Percentiles rank a stretch among this genome's conserved stretches.
phyloP scores from a whole-genome alignment of 225 moss, liverwort and hornwort species.

The Bryoerythrophyllum caledonicum region DNA sequence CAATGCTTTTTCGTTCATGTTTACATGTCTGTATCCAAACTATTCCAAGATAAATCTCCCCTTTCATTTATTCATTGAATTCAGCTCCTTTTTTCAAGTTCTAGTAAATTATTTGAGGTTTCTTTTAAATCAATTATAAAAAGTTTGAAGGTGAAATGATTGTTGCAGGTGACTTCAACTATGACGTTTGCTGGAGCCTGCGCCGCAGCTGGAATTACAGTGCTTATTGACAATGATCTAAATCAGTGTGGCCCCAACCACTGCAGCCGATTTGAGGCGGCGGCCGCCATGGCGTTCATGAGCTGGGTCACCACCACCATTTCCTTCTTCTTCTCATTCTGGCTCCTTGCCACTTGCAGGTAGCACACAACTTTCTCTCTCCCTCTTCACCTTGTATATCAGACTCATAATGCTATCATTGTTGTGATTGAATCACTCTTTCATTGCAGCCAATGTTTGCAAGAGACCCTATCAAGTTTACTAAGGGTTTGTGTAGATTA shows the following conservation, averaged over 20 bases:
- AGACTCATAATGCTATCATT: no score
- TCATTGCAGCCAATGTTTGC: background rate
- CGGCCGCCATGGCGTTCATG: constrained; percentile 80
- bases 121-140: no score
- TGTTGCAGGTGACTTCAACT: constrained; percentile 68
- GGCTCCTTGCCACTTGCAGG: constrained; percentile 69
- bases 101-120: no score
- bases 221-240: constrained; percentile 74
- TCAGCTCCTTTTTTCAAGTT: no score
- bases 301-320: constrained; percentile 66
- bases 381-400: constrained; percentile 32
- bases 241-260: constrained; percentile 65
- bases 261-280: constrained; percentile 74
- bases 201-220: constrained; percentile 77
- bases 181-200: constrained; percentile 77
- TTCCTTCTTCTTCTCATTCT: constrained; percentile 78
- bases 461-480: background rate
- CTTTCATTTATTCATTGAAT: no score
- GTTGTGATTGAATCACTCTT: no score
- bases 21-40: no score
- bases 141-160: constrained; percentile 5
- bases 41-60: no score
- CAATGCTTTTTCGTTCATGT: no score
- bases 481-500: background rate
- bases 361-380: constrained; percentile 16